A percentile compares a stretch with the other conserved stretches of the same genome.
Evolutionary conservation across 1,284 basidiomycete species (phyloP).

Genomic region (Ceratobasidium sp.): DNA sequence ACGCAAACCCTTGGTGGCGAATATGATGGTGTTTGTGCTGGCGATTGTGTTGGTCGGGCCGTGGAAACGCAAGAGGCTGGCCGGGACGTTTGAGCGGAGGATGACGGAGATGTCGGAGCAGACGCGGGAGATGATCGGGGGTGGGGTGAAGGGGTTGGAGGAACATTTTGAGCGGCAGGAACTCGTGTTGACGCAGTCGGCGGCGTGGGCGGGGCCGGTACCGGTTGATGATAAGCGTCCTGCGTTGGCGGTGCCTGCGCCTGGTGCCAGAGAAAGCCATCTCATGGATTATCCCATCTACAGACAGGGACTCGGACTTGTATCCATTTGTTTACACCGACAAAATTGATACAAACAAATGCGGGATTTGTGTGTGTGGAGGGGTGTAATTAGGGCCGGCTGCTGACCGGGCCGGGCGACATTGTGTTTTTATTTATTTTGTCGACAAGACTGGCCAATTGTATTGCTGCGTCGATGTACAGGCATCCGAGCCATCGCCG

Average conservation of each 20-base stretch:
- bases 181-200: slow-evolving; percentile 51
- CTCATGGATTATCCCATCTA: too few species aligned
- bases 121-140: slow-evolving; percentile 62
- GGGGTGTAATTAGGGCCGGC: slow-evolving; percentile 31
- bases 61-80: slow-evolving; percentile 87
- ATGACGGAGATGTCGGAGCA: slow-evolving; percentile 77
- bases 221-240: slow-evolving; percentile 18
- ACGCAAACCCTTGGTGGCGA: slow-evolving; percentile 88
- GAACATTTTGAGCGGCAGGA: slow-evolving; percentile 66
- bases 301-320: too few species aligned
- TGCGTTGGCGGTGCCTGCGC: slow-evolving; percentile 30
- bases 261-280: too few species aligned
- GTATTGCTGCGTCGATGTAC: not conserved
- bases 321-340: too few species aligned
- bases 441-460: not conserved
- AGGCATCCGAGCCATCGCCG: slow-evolving; percentile 1
- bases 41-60: slow-evolving; percentile 92
- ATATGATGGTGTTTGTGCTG: slow-evolving; percentile 86
- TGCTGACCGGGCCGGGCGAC: not conserved
- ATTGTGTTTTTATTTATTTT: slow-evolving; percentile 23
- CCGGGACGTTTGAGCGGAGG: slow-evolving; percentile 87
- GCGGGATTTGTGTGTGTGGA: slow-evolving; percentile 1
- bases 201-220: slow-evolving; percentile 17
- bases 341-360: slow-evolving; percentile 10
- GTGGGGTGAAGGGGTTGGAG: slow-evolving; percentile 63